Evolutionary conservation across 2,329 filamentous ascomycete genomes (phyloP), one percentile per base, ranked within the genome.

Genomic region (Pyrenochaeta sp.): DNA sequence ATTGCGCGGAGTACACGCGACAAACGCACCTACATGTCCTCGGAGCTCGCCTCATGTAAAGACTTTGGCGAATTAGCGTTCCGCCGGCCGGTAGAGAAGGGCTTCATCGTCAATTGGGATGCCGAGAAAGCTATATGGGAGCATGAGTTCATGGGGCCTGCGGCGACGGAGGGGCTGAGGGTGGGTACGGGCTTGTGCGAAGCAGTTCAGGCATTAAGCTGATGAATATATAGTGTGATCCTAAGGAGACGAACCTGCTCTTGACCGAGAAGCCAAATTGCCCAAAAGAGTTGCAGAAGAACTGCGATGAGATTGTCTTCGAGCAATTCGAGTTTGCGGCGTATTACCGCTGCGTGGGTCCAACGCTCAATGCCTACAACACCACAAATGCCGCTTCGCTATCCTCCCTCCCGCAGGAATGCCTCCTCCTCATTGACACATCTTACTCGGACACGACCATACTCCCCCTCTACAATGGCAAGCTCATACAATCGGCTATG

Each of bases 91-190:
- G 91, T 98, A 1, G 95, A 99, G 78, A 96, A 93, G 78, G 95
- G 95, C 7, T 98, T 91, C 73, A 84, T 98, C 49, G 93, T 98
- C 60, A 97, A 94, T 73, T 99, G 95, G 95, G 95, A 99, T 78
- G 90, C 91, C 0, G 88, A 99, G 80, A 94, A 92, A 78, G 93
- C 95, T 72, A 92, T 99, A 50, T 99, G 95, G 95, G 93, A 97
- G 71, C 88, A 90, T 67, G 89, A 93, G 59, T 91, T 98, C 72
- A 89, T 96, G 68, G 88, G 90, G 65, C 81, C 94, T 65, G 88
- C 90, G 64, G 82, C 85, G 56, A 86, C 86, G 65, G 87, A 87
- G n/a, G 82, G 84, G 28, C 80, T 88, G 66, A 85, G 83, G 68
- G 78, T 79, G 69, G 73, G 69, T 73, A 68, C 50, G 12, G 28